Conservation (phyloP, 768 basidiomycete genomes). For the Trametes sanguinea region DNA sequence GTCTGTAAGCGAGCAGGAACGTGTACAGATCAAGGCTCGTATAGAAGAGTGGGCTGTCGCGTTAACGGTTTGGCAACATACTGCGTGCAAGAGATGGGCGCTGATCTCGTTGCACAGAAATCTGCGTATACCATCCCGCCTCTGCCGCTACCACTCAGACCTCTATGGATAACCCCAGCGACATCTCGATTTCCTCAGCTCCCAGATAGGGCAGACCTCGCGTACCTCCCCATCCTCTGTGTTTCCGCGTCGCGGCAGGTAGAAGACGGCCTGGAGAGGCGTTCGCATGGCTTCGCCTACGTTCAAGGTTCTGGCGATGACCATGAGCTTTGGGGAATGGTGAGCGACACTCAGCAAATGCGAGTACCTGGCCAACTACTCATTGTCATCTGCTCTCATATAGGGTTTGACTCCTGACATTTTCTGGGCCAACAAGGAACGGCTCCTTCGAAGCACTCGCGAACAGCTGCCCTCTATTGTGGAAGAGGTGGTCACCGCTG, state of each 20-base stretch:
- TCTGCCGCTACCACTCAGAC: slow-evolving; percentile 68
- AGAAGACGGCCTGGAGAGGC: slow-evolving; percentile 58
- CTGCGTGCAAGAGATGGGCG: not conserved
- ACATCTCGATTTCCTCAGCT: slow-evolving; percentile 53
- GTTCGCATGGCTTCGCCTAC: slow-evolving; percentile 74
- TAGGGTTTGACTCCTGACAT: slow-evolving; percentile 75
- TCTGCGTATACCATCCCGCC: slow-evolving; percentile 72
- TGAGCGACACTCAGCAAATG: slow-evolving; percentile 30
- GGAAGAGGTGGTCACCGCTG: slow-evolving; percentile 20
- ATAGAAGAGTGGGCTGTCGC: slow-evolving; percentile 70
- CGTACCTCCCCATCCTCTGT: slow-evolving; percentile 75
- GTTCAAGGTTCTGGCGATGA: slow-evolving; percentile 96
- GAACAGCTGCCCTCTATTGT: slow-evolving; percentile 53
- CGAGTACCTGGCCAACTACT: not conserved
- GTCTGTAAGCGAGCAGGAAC: slow-evolving; percentile 73
- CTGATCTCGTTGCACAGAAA: slow-evolving; percentile 39
- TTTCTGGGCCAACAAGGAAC: slow-evolving; percentile 64
- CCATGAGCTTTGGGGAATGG: slow-evolving; percentile 87
- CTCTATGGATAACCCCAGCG: slow-evolving; percentile 85
- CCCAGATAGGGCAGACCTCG: slow-evolving; percentile 24
- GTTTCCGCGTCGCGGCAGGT: slow-evolving; percentile 82
- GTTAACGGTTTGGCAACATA: slow-evolving; percentile 53
- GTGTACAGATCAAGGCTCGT: slow-evolving; percentile 67
- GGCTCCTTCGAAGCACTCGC: slow-evolving; percentile 50
- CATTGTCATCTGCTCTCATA: not conserved